These are phyloP conservation scores for Puccinia novopanici DNA, from an alignment of 1,284 basidiomycete genomes.

Conservation along the genomic window DNA sequence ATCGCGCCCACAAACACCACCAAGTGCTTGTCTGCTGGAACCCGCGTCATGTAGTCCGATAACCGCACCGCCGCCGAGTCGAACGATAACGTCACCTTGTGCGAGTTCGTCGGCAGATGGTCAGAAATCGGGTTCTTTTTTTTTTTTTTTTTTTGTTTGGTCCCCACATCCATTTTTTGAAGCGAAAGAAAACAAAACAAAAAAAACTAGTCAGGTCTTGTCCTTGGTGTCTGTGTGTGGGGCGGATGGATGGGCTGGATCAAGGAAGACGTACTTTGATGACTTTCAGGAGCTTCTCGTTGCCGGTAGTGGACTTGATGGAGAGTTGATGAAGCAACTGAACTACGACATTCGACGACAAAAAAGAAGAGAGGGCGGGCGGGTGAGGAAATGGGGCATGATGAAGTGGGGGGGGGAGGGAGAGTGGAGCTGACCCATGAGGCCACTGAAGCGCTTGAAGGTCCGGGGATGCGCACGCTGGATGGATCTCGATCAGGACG, in stretches of 20 bases:
- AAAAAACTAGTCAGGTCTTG: background rate
- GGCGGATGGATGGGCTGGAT: background rate
- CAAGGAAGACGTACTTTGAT: slow-evolving; percentile 68
- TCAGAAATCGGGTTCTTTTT: slow-evolving; percentile 87
- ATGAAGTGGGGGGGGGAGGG: too few relatives aligned
- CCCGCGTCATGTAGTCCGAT: slow-evolving; percentile 75
- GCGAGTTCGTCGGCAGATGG: slow-evolving; percentile 90
- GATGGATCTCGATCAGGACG: slow-evolving; percentile 97
- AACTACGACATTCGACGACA: slow-evolving; percentile 64
- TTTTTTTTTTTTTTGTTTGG: too few relatives aligned
- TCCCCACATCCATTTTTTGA: too few relatives aligned
- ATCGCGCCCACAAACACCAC: slow-evolving; percentile 97
- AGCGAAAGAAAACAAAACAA: slow-evolving; percentile 46
- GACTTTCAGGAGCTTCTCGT: slow-evolving; percentile 93
- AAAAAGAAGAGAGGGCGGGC: slow-evolving; percentile 30
- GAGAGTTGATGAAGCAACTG: slow-evolving; percentile 95
- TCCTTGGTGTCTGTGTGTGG: background rate
- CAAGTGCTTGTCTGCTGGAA: slow-evolving; percentile 83
- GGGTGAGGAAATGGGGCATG: background rate
- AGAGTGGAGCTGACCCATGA: slow-evolving; percentile 86
- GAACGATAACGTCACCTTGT: slow-evolving; percentile 92
- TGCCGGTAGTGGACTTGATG: slow-evolving; percentile 92
- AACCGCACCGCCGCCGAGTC: slow-evolving; percentile 83
- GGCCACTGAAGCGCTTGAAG: slow-evolving; percentile 95
- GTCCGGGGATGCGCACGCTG: slow-evolving; percentile 95